phyloP scores from a whole-genome alignment of 352 stramenopile genomes.

The Globisporangium radiosum region DNA sequence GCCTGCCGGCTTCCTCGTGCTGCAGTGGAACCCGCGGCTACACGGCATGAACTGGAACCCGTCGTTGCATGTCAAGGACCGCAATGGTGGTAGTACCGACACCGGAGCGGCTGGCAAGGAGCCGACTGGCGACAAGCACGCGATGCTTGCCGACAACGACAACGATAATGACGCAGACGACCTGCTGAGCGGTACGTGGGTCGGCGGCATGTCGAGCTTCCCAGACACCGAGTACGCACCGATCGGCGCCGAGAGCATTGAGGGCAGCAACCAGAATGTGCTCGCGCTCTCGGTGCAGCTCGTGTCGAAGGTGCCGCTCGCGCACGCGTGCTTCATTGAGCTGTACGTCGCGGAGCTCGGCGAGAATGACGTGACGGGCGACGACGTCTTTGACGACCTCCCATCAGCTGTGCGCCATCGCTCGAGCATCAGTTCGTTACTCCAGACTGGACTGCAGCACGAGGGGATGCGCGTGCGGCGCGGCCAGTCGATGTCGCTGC shows the following conservation, averaged over 20 bases:
- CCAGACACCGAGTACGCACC: slow-evolving; percentile 68
- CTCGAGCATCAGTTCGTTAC: slow-evolving; percentile 66
- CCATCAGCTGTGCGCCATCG: slow-evolving; percentile 34
- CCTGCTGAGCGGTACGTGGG: slow-evolving; percentile 46
- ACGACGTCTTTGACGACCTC: slow-evolving; percentile 52
- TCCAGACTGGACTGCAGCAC: slow-evolving; percentile 62
- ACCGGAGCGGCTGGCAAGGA: no score
- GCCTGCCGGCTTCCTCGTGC: slow-evolving; percentile 63
- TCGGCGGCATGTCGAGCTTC: slow-evolving; percentile 54
- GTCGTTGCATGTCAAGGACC: slow-evolving; percentile 45
- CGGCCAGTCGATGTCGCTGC: slow-evolving; percentile 40
- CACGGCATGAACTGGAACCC: slow-evolving; percentile 69
- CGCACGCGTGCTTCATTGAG: slow-evolving; percentile 72
- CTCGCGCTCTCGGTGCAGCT: slow-evolving; percentile 72
- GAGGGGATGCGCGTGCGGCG: slow-evolving; percentile 53
- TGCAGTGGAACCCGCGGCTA: slow-evolving; percentile 82
- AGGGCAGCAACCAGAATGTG: slow-evolving; percentile 61
- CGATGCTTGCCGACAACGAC: slow-evolving; percentile 16
- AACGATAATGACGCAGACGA: slow-evolving; percentile 18
- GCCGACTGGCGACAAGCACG: slow-evolving; percentile 20
- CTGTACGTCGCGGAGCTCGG: slow-evolving; percentile 61
- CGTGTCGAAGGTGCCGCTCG: slow-evolving; percentile 45
- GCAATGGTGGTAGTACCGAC: slow-evolving; percentile 9
- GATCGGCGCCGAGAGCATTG: slow-evolving; percentile 47
- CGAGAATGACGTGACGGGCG: slow-evolving; percentile 42